Evolutionary conservation across 2,329 filamentous ascomycete species (phyloP).

Genomic region (Talaromyces sp.): DNA sequence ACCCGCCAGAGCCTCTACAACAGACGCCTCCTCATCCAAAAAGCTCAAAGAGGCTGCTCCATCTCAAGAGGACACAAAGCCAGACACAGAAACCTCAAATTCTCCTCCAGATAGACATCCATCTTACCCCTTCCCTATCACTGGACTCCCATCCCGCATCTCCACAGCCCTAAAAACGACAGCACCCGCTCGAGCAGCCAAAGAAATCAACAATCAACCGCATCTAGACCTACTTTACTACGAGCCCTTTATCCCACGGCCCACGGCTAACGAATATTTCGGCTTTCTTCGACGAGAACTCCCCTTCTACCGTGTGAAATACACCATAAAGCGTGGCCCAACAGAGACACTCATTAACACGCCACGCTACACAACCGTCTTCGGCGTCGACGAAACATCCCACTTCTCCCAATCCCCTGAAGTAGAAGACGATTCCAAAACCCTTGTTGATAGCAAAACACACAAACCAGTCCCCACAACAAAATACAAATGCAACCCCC

Average conservation of each 20-base stretch:
- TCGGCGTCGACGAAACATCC: constrained; percentile 62
- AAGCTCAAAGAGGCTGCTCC: constrained; percentile 26
- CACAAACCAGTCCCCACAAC: constrained; percentile 37
- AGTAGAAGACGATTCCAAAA: constrained; percentile 15
- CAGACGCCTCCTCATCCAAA: constrained; percentile 32
- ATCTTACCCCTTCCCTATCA: constrained; percentile 54
- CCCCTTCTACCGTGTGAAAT: constrained; percentile 73
- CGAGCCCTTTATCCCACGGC: constrained; percentile 64
- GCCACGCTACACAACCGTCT: constrained; percentile 60
- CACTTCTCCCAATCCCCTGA: constrained; percentile 44
- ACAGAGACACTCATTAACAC: constrained; percentile 61
- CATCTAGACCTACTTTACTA: constrained; percentile 74
- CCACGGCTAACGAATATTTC: constrained; percentile 60
- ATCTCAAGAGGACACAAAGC: neutral
- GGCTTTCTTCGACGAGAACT: constrained; percentile 67
- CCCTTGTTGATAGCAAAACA: constrained; percentile 44
- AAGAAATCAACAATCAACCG: constrained; percentile 61
- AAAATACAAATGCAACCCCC: constrained; percentile 55
- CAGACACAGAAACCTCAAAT: neutral
- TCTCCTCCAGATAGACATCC: constrained; percentile 40
- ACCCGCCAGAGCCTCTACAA: constrained; percentile 41
- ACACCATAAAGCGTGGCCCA: constrained; percentile 65
- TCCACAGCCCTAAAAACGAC: constrained; percentile 22
- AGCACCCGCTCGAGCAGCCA: constrained; percentile 52
- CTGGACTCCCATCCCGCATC: constrained; percentile 47